Percentiles rank a stretch among this genome's conserved stretches.
phyloP scores from a whole-genome alignment of 129 eudicot genomes.

The Mikania micrantha region DNA sequence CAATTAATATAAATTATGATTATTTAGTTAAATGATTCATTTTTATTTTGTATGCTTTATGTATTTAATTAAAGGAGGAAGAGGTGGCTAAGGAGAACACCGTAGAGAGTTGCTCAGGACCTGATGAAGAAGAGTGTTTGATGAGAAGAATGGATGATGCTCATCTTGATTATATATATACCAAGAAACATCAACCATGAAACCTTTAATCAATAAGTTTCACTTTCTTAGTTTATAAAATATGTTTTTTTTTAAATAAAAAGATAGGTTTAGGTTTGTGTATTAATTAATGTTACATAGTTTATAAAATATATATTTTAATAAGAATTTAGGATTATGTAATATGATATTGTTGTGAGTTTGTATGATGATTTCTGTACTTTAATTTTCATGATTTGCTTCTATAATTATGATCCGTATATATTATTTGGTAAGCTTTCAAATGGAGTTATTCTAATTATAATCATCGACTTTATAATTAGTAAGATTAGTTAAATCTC shows the following conservation, averaged over 20 bases:
- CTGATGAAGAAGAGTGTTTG: conserved; percentile 64
- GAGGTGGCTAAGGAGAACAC: conserved; percentile 23
- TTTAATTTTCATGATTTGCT: not conserved
- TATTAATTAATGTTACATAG: not conserved
- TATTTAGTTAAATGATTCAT: not conserved
- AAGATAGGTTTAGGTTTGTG: not conserved
- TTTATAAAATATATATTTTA: too few species aligned
- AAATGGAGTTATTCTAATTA: not conserved
- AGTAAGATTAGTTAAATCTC: too few species aligned
- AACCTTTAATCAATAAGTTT: not conserved
- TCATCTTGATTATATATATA: conserved; percentile 69
- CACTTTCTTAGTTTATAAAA: not conserved
- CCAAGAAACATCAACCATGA: conserved; percentile 44
- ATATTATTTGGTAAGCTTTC: not conserved
- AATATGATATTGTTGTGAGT: too few species aligned
- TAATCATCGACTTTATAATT: too few species aligned
- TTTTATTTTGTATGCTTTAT: not conserved
- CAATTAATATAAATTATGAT: not conserved
- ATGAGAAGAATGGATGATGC: conserved; percentile 66
- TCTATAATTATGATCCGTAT: not conserved
- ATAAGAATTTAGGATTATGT: too few species aligned
- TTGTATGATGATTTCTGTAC: conserved; percentile 5
- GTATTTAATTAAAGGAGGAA: conserved; percentile 20
- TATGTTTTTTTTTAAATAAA: conserved; percentile 12
- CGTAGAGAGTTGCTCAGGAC: conserved; percentile 43